Conservation (phyloP, 805 yeast genomes). For the Candida tibetensis region DNA sequence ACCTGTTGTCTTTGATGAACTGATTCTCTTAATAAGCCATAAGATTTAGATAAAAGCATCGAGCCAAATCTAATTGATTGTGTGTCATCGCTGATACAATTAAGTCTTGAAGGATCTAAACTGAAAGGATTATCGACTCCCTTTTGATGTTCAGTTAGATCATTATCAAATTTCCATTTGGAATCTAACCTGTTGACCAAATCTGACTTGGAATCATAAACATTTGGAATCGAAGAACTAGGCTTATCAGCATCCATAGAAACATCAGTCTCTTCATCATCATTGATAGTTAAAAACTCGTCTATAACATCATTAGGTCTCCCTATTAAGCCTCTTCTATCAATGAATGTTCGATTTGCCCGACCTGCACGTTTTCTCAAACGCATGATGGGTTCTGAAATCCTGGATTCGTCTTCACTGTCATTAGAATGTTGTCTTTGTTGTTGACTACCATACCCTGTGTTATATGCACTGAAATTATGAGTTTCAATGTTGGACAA, state of each 20-base stretch:
- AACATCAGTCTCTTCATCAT: constrained; percentile 18
- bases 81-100: constrained; percentile 79
- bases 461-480: constrained; percentile 38
- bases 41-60: constrained; percentile 83
- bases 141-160: constrained; percentile 40
- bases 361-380: constrained; percentile 77
- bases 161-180: constrained; percentile 67
- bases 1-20: constrained; percentile 62
- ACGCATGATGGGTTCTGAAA: constrained; percentile 53
- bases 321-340: constrained; percentile 57
- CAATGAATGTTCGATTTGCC: constrained; percentile 66
- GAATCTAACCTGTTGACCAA: constrained; percentile 49
- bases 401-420: constrained; percentile 26
- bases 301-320: constrained; percentile 34
- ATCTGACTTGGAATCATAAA: constrained; percentile 48
- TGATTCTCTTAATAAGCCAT: constrained; percentile 74
- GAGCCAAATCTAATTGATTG: constrained; percentile 90
- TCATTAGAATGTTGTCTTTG: constrained; percentile 13
- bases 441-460: constrained; percentile 32
- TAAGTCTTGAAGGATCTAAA: constrained; percentile 78
- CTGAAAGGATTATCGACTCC: constrained; percentile 50
- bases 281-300: constrained; percentile 42
- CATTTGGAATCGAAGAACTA: constrained; percentile 17
- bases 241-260: constrained; percentile 15
- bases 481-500: constrained; percentile 38